Base-by-base conservation (phyloP, 352 stramenopile genomes). In the Pythium grandisporangium region DNA sequence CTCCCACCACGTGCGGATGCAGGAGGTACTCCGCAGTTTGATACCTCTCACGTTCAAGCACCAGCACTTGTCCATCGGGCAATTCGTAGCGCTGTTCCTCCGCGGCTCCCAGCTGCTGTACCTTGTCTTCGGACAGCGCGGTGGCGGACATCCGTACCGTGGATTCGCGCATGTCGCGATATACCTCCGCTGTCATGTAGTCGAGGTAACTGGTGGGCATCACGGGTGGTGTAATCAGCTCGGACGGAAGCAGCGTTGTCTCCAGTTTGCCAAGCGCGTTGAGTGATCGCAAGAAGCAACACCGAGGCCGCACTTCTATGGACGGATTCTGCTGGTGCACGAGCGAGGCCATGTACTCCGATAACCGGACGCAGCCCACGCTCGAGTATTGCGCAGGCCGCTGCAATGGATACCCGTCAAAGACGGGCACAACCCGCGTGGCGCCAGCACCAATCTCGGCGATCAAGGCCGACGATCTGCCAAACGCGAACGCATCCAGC, bases 401-500 rank as follows among this genome's bases (percentile, higher is more conserved):
- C 49, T 92, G 66, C 17, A 97, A 47, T 2, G 86, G 69, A 53
- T 90, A 96, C 27, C 90, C 90, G 45, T 97, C 87, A 29, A 94
- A 86, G 24, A 97, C 83, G 3, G 90, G 84, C 25, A 93, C 83
- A 17, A 94, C 85, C 19, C 80, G 82, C 34, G 82, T 87, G 17
- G 74, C 64, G 7, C 84, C 82, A 8, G 84, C 80, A 12, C 89
- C 88, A 48, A 95, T 77, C 51, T 97, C 89, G 6, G 73, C 80
- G 33, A 97, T 79, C 26, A 97, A 48, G 13, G 89, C 86, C 16
- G 82, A 64, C 14, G 84, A 88, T 3, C 87, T 65, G 2, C 90
- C 90, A 25, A 95, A 90, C 2, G 87, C 81, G 46, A 97, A 97
- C 1, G 90, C 83, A 38, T 93, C 83, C 17, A 97, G 64, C 43